Evolutionary conservation across 2,329 filamentous ascomycete species (phyloP).

Genomic region (Epichloe festucae): DNA sequence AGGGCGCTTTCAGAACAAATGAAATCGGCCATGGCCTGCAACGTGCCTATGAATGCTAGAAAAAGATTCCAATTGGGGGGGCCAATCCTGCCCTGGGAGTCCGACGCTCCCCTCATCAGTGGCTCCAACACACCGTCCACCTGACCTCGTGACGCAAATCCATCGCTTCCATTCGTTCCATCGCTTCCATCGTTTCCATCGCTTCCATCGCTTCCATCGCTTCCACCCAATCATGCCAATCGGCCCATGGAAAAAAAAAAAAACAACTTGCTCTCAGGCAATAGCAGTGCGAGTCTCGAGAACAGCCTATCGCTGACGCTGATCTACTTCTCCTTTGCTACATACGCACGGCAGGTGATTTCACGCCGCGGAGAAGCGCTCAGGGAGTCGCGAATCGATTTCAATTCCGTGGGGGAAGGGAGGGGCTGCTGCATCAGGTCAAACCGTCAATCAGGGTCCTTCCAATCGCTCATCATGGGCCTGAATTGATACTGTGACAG

Average conservation of each 20-base stretch:
- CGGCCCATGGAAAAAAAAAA: not conserved
- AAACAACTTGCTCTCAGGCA: not conserved
- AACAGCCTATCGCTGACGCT: not conserved
- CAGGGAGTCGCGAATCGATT: too few species aligned
- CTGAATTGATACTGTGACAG: not conserved
- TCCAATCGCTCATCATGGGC: not conserved
- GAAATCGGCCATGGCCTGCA: not conserved
- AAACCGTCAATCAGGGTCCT: not conserved
- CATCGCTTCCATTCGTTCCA: not conserved
- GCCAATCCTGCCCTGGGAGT: not conserved
- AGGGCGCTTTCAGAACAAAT: conserved; percentile 2
- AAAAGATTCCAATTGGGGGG: not conserved
- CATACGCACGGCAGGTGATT: not conserved
- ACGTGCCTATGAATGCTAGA: not conserved
- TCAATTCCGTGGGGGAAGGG: not conserved
- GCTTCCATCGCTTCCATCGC: not conserved
- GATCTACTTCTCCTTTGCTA: not conserved
- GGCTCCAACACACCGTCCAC: conserved; percentile 9
- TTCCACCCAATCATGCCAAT: not conserved
- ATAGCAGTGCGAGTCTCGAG: not conserved
- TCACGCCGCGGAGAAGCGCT: too few species aligned
- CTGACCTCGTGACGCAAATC: conserved; percentile 8
- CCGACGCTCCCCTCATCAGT: not conserved
- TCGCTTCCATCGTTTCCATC: too few species aligned
- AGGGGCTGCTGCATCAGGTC: not conserved